Percentiles rank a stretch among this genome's conserved stretches.
Conservation (phyloP, 495 filamentous ascomycete species). For the Aspergillus sclerotiicarbonarius region DNA sequence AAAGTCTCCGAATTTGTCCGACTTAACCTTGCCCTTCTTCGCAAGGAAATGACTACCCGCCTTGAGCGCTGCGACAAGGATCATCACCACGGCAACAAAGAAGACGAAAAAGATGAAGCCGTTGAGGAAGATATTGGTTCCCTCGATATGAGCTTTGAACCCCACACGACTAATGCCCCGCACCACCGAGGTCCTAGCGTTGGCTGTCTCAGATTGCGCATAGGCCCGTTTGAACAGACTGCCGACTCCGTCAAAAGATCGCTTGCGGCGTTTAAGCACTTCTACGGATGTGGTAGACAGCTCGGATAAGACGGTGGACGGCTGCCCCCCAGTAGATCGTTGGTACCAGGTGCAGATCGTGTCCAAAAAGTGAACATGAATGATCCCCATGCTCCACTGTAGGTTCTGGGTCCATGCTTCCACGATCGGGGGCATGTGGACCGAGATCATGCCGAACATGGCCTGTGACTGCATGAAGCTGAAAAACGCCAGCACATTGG, state of each 20-base stretch:
- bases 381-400: constrained; percentile 97
- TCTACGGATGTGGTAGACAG: constrained; percentile 60
- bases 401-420: constrained; percentile 96
- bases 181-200: constrained; percentile 63
- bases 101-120: constrained; percentile 87
- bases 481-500: constrained; percentile 86
- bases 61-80: constrained; percentile 46
- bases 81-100: constrained; percentile 50
- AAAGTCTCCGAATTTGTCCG: constrained; percentile 90
- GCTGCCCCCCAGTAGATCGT: constrained; percentile 83
- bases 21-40: constrained; percentile 74
- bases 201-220: constrained; percentile 41
- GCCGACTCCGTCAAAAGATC: constrained; percentile 44
- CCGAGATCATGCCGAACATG: constrained; percentile 81
- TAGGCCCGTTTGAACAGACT: constrained; percentile 49
- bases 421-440: constrained; percentile 82
- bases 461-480: constrained; percentile 95
- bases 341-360: constrained; percentile 92
- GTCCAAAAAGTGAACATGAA: constrained; percentile 81
- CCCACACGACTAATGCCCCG: constrained; percentile 87
- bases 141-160: constrained; percentile 80
- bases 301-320: constrained; percentile 71
- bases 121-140: constrained; percentile 92
- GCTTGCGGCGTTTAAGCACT: constrained; percentile 27
- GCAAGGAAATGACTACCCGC: constrained; percentile 69